Conservation (phyloP, 495 filamentous ascomycete genomes). For the Tirmania nivea region DNA sequence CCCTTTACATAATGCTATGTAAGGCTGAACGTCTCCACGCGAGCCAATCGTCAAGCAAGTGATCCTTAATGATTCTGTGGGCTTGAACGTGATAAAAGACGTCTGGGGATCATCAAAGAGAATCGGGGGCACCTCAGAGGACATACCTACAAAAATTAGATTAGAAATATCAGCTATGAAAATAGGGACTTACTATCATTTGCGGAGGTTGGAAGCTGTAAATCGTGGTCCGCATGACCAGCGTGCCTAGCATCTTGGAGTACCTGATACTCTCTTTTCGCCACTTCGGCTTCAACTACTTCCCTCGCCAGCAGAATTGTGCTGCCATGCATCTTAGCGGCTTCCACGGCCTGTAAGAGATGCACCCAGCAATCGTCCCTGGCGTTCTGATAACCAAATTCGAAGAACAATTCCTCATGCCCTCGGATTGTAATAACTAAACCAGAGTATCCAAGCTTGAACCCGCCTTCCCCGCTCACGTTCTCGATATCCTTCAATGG, state of each 20-base stretch:
- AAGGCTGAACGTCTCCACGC: conserved; percentile 88
- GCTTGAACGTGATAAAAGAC: conserved; percentile 91
- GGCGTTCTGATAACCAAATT: conserved; percentile 53
- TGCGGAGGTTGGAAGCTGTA: conserved; percentile 32
- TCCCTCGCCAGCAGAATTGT: conserved; percentile 47
- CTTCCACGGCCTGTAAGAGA: conserved; percentile 52
- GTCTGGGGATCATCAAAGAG: conserved; percentile 80
- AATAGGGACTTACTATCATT: conserved; percentile 16
- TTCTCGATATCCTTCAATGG: conserved; percentile 86
- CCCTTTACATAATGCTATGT: conserved; percentile 88
- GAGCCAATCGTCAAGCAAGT: conserved; percentile 94
- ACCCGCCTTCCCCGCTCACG: conserved; percentile 85
- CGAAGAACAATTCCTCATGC: conserved; percentile 93
- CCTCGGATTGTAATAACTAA: conserved; percentile 79
- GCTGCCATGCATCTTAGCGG: conserved; percentile 47
- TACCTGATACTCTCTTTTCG: conserved; percentile 61
- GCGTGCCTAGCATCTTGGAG: conserved; percentile 56
- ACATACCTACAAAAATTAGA: neutral
- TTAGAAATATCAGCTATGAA: too few species aligned
- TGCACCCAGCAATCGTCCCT: conserved; percentile 80
- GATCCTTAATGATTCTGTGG: conserved; percentile 55
- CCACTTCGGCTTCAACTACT: conserved; percentile 47
- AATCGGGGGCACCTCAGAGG: conserved; percentile 41
- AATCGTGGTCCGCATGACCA: conserved; percentile 34
- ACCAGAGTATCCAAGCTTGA: conserved; percentile 76